A percentile compares a stretch with the other conserved stretches of the same genome.
phyloP scores from a whole-genome alignment of 495 filamentous ascomycete genomes.

The Lindgomyces ingoldianus region DNA sequence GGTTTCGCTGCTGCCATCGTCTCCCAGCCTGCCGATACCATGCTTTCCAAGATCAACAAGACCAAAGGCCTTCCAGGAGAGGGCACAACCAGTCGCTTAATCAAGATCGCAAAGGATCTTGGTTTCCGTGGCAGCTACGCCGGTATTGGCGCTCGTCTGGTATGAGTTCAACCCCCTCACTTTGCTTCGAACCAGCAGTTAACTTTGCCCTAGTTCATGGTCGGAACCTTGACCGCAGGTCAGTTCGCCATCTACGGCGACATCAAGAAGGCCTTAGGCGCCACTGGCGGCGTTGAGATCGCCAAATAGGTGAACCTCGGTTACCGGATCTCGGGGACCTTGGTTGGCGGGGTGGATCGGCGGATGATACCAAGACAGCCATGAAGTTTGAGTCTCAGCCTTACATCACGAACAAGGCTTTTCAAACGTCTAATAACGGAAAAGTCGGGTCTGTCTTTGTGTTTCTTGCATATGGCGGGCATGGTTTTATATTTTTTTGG shows the following conservation, averaged over 20 bases:
- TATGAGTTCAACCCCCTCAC: slow-evolving; percentile 75
- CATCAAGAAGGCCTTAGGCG: slow-evolving; percentile 62
- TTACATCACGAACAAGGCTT: neutral
- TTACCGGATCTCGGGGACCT: too few relatives aligned
- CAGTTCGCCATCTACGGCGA: slow-evolving; percentile 98
- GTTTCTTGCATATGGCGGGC: slow-evolving; percentile 25
- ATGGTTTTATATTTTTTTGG: slow-evolving; percentile 16
- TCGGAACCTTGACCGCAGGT: slow-evolving; percentile 80
- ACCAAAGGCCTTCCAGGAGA: slow-evolving; percentile 94
- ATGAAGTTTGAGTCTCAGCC: neutral
- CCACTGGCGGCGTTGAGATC: slow-evolving; percentile 80
- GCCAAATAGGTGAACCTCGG: slow-evolving; percentile 46
- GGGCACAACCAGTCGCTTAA: slow-evolving; percentile 82
- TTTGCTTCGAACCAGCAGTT: neutral
- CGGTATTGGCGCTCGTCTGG: slow-evolving; percentile 91
- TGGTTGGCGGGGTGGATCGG: neutral
- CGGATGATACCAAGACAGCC: slow-evolving; percentile 22
- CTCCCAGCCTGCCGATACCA: slow-evolving; percentile 97
- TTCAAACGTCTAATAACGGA: slow-evolving; percentile 5
- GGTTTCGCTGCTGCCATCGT: slow-evolving; percentile 97
- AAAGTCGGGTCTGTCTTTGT: slow-evolving; percentile 22
- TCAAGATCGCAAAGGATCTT: slow-evolving; percentile 96
- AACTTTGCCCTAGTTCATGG: slow-evolving; percentile 39
- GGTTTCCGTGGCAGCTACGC: slow-evolving; percentile 83
- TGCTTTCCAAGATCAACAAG: slow-evolving; percentile 99